Base-by-base conservation (phyloP, 495 filamentous ascomycete genomes). In the Bacidia gigantensis region DNA sequence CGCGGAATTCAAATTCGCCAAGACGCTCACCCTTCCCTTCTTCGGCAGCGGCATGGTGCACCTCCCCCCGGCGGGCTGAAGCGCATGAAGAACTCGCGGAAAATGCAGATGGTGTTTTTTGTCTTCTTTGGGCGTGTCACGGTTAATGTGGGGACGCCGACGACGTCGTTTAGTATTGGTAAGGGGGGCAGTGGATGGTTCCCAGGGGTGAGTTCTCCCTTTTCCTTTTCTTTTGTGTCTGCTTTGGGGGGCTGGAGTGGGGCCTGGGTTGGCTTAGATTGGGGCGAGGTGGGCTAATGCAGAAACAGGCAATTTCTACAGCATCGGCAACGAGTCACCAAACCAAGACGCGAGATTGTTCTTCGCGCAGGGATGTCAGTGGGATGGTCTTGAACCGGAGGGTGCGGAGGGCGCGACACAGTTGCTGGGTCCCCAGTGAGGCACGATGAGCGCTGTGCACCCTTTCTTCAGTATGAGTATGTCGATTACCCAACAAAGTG, bases 51-150 rank as follows among this genome's bases (percentile, higher is more conserved):
- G 92, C 0, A 78, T 96, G 50, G 83, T 98, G 26, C 89, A 96
- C 46, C 67, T 98, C 86, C 87, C 3, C 81, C 86, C 1, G 82
- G 83, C 2, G 81, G 81, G 17, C 73, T 81, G 46, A 98, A 98
- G 74, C 76, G 82, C 56, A 75, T 79, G 17, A 98, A 97, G 72
- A 95, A 94, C 60, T 81, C 83, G 3, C 77, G 90, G 49, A 87
- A 83, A 66, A 95, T 95, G 83, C 88, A 95, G 57, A 86, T 97
- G 82, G 82, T 84, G 0, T 96, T 98, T 62, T 96, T 92, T 64
- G 83, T 98, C 26, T 79, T 84, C 52, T 65, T 72, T 20, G 92
- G 92, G 5, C 75, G 80, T 46, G 87, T 95, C 32, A 64, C 71
- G 57, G 86, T 86, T 22, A 81, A 78, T 45, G 77, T 97, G 11